Base-by-base conservation (phyloP, 2,329 filamentous ascomycete genomes). In the Phoma sp. region DNA sequence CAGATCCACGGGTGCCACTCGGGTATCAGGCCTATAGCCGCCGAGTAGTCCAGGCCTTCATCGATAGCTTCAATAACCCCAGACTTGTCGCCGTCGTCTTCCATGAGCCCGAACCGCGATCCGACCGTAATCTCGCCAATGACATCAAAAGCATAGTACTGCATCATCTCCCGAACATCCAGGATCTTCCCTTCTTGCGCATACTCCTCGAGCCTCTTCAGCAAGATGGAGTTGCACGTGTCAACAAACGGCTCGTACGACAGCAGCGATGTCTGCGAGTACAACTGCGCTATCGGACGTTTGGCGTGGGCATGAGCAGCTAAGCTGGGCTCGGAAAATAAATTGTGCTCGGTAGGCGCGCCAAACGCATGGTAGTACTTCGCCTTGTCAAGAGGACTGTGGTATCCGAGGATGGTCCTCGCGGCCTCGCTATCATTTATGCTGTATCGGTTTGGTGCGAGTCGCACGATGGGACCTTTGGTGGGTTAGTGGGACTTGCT, bases 121-220 rank as follows among this genome's bases (percentile, higher is more conserved):
- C 71, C 69, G 36, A 78, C 78, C 0, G 80, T 82, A 17, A 85
- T 81, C 33, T 80, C 75, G 0, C 81, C 81, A 27, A 85, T 82
- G 1, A 84, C 80, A 44, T 84, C 80, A 37, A 81, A 81, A 0
- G 78, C 80, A 50, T 78, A 82, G 57, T 72, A 81, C 56, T 82
- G 80, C 25, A 82, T 67, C 75, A 77, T 80, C 43, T 77, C 70
- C 4, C 64, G 62, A 36, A 81, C 58, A 55, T 84, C 73, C 3
- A 83, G 59, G 0, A 56, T 48, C 3, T 69, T 43, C 1, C 37
- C 25, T 38, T 66, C 45, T 15, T 58, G 59, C 21, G 66, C 51
- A 31, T 64, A 60, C 22, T 72, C 62, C 5, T 49, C 44, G 55
- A 79, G 68, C 8, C 65, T 60, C 0, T 66, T 56, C 17, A 75